Evolutionary conservation across 345 rosid species (phyloP).

Genomic region (Aquilaria yunnanensis): DNA sequence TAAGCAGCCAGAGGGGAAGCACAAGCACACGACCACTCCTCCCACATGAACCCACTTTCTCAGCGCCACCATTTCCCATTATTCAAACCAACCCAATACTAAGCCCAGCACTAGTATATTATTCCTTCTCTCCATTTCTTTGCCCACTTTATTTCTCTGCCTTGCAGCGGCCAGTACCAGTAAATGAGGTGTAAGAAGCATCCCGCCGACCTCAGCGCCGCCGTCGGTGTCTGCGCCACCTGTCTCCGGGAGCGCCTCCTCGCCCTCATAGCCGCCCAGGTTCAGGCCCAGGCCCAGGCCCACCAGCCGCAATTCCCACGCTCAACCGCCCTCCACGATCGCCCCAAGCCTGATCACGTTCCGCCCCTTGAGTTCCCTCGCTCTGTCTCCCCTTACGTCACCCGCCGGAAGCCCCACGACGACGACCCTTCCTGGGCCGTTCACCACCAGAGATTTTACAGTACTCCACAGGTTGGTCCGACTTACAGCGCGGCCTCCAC

Average conservation of each 20-base stretch:
- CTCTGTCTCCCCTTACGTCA: conserved; percentile 74
- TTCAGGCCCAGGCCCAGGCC: conserved; percentile 25
- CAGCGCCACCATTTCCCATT: no score
- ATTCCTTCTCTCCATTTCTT: no score
- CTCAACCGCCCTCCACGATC: conserved; percentile 17
- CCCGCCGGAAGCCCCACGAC: conserved; percentile 59
- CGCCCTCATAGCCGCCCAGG: conserved; percentile 42
- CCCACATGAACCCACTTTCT: no score
- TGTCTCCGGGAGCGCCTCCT: conserved; percentile 83
- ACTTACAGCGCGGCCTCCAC: conserved; percentile 17
- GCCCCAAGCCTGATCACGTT: conserved; percentile 18
- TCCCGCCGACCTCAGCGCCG: conserved; percentile 52
- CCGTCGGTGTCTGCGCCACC: conserved; percentile 83
- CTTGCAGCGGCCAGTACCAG: not conserved
- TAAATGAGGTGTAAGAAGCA: conserved; percentile 86
- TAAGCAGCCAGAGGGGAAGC: no score
- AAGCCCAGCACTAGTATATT: no score
- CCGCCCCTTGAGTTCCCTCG: conserved; percentile 64
- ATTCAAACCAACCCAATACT: no score
- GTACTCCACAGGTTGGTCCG: conserved; percentile 74
- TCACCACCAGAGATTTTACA: conserved; percentile 37
- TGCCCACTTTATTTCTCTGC: no score
- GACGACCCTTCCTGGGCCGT: conserved; percentile 8
- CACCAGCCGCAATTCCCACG: conserved; percentile 7
- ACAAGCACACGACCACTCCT: no score